Evolutionary conservation across 495 filamentous ascomycete genomes (phyloP).

Genomic region (Penicillium pulvis): DNA sequence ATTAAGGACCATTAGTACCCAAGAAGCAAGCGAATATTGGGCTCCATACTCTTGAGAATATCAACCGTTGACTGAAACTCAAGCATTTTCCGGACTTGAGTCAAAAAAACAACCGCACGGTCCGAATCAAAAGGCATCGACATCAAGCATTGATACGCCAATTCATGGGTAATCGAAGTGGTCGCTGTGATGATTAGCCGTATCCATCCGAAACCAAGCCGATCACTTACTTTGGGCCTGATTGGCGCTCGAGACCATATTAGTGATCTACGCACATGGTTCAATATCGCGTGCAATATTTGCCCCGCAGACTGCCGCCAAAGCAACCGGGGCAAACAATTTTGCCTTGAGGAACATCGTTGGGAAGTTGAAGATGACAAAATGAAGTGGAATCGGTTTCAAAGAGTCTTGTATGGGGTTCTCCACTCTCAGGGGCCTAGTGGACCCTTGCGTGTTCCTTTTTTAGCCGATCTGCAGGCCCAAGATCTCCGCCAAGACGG

Average conservation of each 20-base stretch:
- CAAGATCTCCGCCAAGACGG: background rate
- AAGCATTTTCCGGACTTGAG: conserved; percentile 56
- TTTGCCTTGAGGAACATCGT: conserved; percentile 22
- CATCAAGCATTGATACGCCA: conserved; percentile 54
- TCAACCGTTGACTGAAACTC: conserved; percentile 59
- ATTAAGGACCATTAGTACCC: conserved; percentile 3
- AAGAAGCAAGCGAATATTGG: background rate
- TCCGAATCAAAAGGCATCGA: conserved; percentile 58
- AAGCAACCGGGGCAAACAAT: conserved; percentile 17
- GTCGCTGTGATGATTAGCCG: conserved; percentile 23
- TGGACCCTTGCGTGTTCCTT: conserved; percentile 31
- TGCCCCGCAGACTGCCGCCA: conserved; percentile 18
- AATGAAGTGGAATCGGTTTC: background rate
- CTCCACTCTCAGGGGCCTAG: conserved; percentile 27
- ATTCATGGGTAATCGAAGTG: conserved; percentile 21
- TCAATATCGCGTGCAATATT: conserved; percentile 22
- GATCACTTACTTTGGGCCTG: conserved; percentile 19
- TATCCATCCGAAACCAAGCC: background rate
- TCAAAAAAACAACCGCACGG: conserved; percentile 51
- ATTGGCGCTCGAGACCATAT: conserved; percentile 23
- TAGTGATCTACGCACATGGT: conserved; percentile 30
- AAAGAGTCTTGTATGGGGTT: conserved; percentile 10
- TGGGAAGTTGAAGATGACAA: conserved; percentile 15
- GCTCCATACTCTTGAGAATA: conserved; percentile 45
- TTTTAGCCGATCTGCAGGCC: conserved; percentile 23